Evolutionary conservation across 1,139 yeast genomes (phyloP), one percentile per base, ranked within the genome.

Genomic region (Yamadazyma songkhlaensis): DNA sequence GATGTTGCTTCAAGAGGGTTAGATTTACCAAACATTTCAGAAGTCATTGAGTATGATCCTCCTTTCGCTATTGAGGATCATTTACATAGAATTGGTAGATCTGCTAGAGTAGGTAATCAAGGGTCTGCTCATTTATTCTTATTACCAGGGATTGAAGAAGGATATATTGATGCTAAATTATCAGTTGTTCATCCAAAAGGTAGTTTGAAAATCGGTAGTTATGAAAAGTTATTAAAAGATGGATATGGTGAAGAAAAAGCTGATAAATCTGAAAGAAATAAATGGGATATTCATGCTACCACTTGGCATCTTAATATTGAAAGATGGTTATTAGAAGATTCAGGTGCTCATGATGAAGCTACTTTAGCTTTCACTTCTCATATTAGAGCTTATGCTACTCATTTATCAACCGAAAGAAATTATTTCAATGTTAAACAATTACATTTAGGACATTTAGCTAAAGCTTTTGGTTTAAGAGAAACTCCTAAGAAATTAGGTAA

Each of bases 321-420:
- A 64, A 71, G 97, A 55, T 84, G 95, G 84, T 67, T 90, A 24
- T 62, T 92, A 34, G 95, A 81, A 49, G 86, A 85, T 49, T 62
- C 74, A 1, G 60, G 66, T 0, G 75, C 75, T 9, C 83, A 81
- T 39, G 79, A 77, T 15, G 57, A 61, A 29, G 95, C 96, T 0
- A 74, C 76, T 11, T 78, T 81, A 51, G 97, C 87, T 2, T 92
- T 87, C 55, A 79, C 85, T 8, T 84, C 96, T 44, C 97, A 92
- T 59, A 71, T 92, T 30, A 74, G 97, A 54, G 98, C 98, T 0
- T 92, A 92, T 56, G 88, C 98, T n/a, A 92, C 99, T 0, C 99
- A 92, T 66, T 76, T 88, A 44, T 68, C 90, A 0, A 55, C 79
- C 1, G 98, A 94, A 59, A 77, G 92, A 53, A 74, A 71, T 31